Evolutionary conservation across 768 basidiomycete genomes (phyloP).

Genomic region (Artomyces pyxidatus): DNA sequence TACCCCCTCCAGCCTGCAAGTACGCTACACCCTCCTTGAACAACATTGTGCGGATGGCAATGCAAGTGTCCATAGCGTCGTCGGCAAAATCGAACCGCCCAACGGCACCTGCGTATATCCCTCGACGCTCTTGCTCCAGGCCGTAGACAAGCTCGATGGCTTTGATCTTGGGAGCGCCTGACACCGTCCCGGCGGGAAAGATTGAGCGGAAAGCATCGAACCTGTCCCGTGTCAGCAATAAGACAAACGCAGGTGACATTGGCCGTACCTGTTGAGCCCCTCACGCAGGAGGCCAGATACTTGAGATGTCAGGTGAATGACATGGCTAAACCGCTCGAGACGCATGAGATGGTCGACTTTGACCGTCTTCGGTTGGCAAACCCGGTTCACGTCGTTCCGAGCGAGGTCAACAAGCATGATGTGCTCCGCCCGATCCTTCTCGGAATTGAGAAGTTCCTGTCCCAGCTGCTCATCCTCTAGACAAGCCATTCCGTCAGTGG

Average conservation of each 20-base stretch:
- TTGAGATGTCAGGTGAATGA: slow-evolving; percentile 95
- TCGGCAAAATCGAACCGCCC: slow-evolving; percentile 96
- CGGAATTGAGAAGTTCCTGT: slow-evolving; percentile 66
- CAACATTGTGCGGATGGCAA: slow-evolving; percentile 96
- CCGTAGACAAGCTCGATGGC: slow-evolving; percentile 89
- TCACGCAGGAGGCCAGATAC: slow-evolving; percentile 81
- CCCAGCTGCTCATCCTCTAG: slow-evolving; percentile 87
- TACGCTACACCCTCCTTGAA: slow-evolving; percentile 92
- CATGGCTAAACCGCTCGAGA: slow-evolving; percentile 94
- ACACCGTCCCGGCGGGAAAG: slow-evolving; percentile 97
- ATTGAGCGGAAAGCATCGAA: slow-evolving; percentile 99
- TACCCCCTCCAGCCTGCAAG: slow-evolving; percentile 93
- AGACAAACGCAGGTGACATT: not conserved
- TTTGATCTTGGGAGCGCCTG: slow-evolving; percentile 98
- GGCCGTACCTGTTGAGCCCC: slow-evolving; percentile 65
- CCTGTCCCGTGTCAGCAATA: slow-evolving; percentile 45
- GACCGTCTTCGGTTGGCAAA: slow-evolving; percentile 91
- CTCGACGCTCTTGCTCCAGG: slow-evolving; percentile 82
- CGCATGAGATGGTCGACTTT: slow-evolving; percentile 94
- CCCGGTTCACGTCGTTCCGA: slow-evolving; percentile 95
- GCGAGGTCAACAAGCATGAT: slow-evolving; percentile 99
- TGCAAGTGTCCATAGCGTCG: slow-evolving; percentile 97
- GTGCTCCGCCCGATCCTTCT: slow-evolving; percentile 96
- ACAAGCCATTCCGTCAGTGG: slow-evolving; percentile 2
- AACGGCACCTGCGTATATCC: slow-evolving; percentile 95